These are phyloP conservation scores for Xanthoconium separans DNA, from an alignment of 1,284 basidiomycete genomes.

Conservation along the genomic window DNA sequence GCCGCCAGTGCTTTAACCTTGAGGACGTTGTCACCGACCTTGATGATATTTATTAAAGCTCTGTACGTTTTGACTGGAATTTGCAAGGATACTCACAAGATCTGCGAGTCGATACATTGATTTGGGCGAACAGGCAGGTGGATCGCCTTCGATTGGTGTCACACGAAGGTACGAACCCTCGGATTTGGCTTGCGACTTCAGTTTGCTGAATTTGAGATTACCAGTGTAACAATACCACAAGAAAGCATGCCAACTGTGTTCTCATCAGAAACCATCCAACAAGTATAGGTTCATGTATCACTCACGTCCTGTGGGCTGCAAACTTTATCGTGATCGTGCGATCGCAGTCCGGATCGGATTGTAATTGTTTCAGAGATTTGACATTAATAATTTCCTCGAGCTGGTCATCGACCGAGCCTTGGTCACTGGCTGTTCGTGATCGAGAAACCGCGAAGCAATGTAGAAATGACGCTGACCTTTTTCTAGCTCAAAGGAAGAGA, in stretches of 20 bases:
- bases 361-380: background rate
- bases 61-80: background rate
- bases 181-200: slow-evolving; percentile 21
- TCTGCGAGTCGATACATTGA: slow-evolving; percentile 33
- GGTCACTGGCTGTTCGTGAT: slow-evolving; percentile 9
- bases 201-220: slow-evolving; percentile 16
- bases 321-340: slow-evolving; percentile 16
- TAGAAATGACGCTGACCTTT: slow-evolving; percentile 2
- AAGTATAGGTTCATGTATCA: background rate
- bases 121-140: slow-evolving; percentile 29
- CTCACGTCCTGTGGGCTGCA: slow-evolving; percentile 30
- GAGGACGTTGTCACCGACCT: slow-evolving; percentile 24
- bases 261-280: background rate
- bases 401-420: background rate
- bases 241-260: slow-evolving; percentile 29
- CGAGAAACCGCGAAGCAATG: slow-evolving; percentile 7
- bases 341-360: background rate
- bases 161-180: background rate
- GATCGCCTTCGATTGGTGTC: slow-evolving; percentile 1
- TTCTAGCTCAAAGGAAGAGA: slow-evolving; percentile 12
- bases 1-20: slow-evolving; percentile 22
- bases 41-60: background rate
- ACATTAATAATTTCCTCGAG: slow-evolving; percentile 8
- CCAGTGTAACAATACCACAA: slow-evolving; percentile 34
- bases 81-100: slow-evolving; percentile 15